Evolutionary conservation across 2,329 filamentous ascomycete genomes (phyloP).

Genomic region (Penicillium sp.): DNA sequence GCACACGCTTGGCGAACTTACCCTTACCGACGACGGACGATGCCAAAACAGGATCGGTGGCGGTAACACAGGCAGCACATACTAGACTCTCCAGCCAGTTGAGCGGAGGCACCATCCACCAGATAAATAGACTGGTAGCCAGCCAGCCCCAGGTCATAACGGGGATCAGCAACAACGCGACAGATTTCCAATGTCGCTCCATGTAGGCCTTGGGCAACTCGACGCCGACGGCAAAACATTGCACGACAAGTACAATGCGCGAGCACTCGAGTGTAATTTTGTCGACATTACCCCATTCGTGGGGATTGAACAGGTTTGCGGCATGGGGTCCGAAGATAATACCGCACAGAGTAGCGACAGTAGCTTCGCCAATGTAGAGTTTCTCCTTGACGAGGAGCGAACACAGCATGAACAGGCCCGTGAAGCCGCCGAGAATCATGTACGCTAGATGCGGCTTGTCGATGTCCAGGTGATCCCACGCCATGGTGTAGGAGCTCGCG

Average conservation of each 20-base stretch:
- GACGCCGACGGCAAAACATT: slow-evolving; percentile 69
- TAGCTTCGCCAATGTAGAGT: slow-evolving; percentile 97
- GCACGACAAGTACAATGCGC: slow-evolving; percentile 66
- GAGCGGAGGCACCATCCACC: slow-evolving; percentile 76
- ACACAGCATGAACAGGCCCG: slow-evolving; percentile 95
- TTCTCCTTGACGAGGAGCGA: slow-evolving; percentile 98
- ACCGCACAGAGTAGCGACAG: slow-evolving; percentile 70
- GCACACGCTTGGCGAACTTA: slow-evolving; percentile 95
- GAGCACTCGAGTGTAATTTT: slow-evolving; percentile 66
- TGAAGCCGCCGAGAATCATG: slow-evolving; percentile 96
- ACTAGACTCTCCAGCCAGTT: slow-evolving; percentile 87
- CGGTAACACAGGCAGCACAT: slow-evolving; percentile 88
- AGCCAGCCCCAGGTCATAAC: slow-evolving; percentile 92
- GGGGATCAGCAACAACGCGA: slow-evolving; percentile 78
- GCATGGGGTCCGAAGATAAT: slow-evolving; percentile 67
- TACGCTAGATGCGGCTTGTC: slow-evolving; percentile 97
- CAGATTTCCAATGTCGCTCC: slow-evolving; percentile 95
- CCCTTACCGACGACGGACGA: slow-evolving; percentile 98
- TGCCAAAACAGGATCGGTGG: slow-evolving; percentile 92
- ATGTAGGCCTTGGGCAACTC: slow-evolving; percentile 75
- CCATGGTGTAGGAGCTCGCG: slow-evolving; percentile 36
- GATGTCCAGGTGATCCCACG: slow-evolving; percentile 56
- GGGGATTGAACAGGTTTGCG: slow-evolving; percentile 58
- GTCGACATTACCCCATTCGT: slow-evolving; percentile 62
- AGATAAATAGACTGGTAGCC: slow-evolving; percentile 86